These are phyloP conservation scores for Achlya hypogyna DNA, from an alignment of 352 stramenopile species.

Conservation along the genomic window DNA sequence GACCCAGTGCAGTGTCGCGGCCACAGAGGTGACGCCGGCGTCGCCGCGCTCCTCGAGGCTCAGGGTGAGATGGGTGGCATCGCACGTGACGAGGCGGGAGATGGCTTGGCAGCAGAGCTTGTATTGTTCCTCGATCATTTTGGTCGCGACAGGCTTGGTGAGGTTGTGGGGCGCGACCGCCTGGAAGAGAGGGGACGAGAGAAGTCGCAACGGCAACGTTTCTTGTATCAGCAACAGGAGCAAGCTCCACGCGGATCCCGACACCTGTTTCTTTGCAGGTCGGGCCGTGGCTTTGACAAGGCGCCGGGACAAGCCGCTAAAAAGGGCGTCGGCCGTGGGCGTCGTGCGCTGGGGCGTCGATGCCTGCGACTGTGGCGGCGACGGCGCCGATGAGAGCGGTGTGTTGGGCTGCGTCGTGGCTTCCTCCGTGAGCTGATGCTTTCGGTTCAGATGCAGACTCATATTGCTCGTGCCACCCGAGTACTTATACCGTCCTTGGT, in stretches of 20 bases:
- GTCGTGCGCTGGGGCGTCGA: conserved; percentile 7
- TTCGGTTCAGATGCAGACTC: conserved; percentile 10
- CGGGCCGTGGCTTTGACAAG: not conserved
- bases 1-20: conserved; percentile 6
- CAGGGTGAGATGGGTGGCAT: conserved; percentile 4
- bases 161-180: not conserved
- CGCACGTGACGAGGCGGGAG: not conserved
- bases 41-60: not conserved
- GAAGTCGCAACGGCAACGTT: not conserved
- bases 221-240: conserved; percentile 7
- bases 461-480: conserved; percentile 19
- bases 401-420: conserved; percentile 8
- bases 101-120: conserved; percentile 6
- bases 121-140: conserved; percentile 7
- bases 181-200: not conserved
- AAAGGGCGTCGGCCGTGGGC: not conserved
- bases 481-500: conserved; percentile 16
- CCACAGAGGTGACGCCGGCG: not conserved
- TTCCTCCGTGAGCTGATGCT: conserved; percentile 11
- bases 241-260: not conserved
- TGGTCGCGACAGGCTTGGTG: not conserved
- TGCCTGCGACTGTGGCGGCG: not conserved
- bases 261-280: not conserved
- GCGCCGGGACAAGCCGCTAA: not conserved
- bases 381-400: not conserved